Evolutionary conservation across 2,329 filamentous ascomycete species (phyloP).

Genomic region (Paecilomyces fulvus): DNA sequence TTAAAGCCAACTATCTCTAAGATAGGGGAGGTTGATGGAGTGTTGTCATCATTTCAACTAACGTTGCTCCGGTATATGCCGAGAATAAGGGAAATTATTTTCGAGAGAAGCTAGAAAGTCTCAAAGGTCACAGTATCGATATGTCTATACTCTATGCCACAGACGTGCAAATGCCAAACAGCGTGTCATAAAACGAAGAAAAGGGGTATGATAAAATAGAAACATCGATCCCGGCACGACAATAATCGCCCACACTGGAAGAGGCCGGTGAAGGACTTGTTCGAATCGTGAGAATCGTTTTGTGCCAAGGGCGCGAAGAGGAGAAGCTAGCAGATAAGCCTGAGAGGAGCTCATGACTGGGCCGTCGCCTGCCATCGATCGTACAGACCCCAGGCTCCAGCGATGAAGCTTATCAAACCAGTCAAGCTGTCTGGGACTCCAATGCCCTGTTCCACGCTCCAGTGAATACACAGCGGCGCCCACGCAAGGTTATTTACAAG

Average conservation of each 20-base stretch:
- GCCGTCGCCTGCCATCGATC: slow-evolving; percentile 38
- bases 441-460: slow-evolving; percentile 61
- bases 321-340: not conserved
- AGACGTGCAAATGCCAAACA: not conserved
- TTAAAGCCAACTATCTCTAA: too few relatives aligned
- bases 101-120: too few relatives aligned
- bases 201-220: not conserved
- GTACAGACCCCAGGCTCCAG: slow-evolving; percentile 37
- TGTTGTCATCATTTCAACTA: too few relatives aligned
- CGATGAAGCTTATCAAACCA: slow-evolving; percentile 49
- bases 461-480: slow-evolving; percentile 77
- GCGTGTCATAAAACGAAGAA: not conserved
- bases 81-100: too few relatives aligned
- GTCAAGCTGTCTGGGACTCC: slow-evolving; percentile 50
- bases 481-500: slow-evolving; percentile 64
- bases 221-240: not conserved
- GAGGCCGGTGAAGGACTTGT: not conserved
- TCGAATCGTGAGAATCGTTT: not conserved
- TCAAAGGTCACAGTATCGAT: not conserved
- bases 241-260: not conserved
- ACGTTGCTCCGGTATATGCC: too few relatives aligned
- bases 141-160: not conserved
- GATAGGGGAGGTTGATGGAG: too few relatives aligned
- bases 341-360: not conserved
- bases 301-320: not conserved